Evolutionary conservation across 1,284 basidiomycete genomes (phyloP).

Genomic region (Meira nashicola): DNA sequence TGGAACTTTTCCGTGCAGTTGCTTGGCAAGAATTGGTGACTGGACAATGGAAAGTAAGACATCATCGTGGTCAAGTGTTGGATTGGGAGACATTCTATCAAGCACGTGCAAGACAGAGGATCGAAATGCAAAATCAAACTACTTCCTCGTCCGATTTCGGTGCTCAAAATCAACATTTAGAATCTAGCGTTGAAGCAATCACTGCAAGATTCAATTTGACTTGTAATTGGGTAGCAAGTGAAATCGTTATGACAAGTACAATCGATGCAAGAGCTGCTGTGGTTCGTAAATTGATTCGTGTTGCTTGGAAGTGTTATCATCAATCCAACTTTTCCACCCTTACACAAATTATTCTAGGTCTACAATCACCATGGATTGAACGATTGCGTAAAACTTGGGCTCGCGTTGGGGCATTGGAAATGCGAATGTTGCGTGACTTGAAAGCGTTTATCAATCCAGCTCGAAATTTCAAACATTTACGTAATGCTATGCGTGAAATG

Average conservation of each 20-base stretch:
- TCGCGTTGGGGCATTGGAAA: slow-evolving; percentile 68
- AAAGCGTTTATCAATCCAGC: slow-evolving; percentile 65
- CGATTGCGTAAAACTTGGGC: slow-evolving; percentile 68
- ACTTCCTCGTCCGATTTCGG: not conserved
- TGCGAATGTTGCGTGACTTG: slow-evolving; percentile 70
- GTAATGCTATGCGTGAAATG: slow-evolving; percentile 39
- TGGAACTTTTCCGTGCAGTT: slow-evolving; percentile 74
- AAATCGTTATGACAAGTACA: slow-evolving; percentile 59
- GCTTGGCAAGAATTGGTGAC: slow-evolving; percentile 76
- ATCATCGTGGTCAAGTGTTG: slow-evolving; percentile 61
- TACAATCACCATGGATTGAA: slow-evolving; percentile 69
- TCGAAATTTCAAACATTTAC: slow-evolving; percentile 67
- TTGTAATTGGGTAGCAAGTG: slow-evolving; percentile 74
- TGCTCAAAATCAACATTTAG: slow-evolving; percentile 17
- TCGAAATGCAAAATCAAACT: slow-evolving; percentile 57
- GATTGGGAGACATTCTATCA: slow-evolving; percentile 80
- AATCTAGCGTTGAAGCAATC: slow-evolving; percentile 57
- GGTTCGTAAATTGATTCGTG: slow-evolving; percentile 73
- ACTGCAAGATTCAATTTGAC: slow-evolving; percentile 83
- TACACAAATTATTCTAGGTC: slow-evolving; percentile 73
- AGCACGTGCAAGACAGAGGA: slow-evolving; percentile 67
- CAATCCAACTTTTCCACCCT: slow-evolving; percentile 75
- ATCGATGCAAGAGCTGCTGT: slow-evolving; percentile 63
- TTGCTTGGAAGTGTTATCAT: slow-evolving; percentile 83
- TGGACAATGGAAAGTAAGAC: slow-evolving; percentile 51